Evolutionary conservation across 2,329 filamentous ascomycete species (phyloP).

Genomic region (Trichophyton schoenleinii): DNA sequence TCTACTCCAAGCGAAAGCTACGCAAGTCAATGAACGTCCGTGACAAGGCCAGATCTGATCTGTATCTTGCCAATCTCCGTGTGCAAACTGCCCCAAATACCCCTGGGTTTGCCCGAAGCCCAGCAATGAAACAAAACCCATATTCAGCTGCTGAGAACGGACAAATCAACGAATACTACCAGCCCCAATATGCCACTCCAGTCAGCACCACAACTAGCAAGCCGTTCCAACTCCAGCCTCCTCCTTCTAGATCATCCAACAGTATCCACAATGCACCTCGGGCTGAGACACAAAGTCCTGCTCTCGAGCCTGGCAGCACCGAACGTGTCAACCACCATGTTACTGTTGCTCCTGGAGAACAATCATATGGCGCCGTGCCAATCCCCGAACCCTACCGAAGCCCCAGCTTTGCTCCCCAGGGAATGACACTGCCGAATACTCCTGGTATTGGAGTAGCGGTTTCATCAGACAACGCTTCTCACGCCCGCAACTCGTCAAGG

Average conservation of each 20-base stretch:
- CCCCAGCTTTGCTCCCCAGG: conserved; percentile 27
- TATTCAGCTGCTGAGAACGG: conserved; percentile 43
- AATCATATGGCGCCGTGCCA: conserved; percentile 71
- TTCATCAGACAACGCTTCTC: background rate
- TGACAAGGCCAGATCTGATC: conserved; percentile 83
- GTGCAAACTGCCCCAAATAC: conserved; percentile 89
- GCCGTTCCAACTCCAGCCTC: conserved; percentile 77
- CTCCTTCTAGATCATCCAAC: conserved; percentile 49
- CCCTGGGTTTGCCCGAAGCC: conserved; percentile 67
- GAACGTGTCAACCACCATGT: conserved; percentile 51
- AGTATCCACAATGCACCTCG: conserved; percentile 61
- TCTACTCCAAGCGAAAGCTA: conserved; percentile 90
- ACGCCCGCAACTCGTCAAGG: background rate
- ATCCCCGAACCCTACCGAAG: conserved; percentile 72
- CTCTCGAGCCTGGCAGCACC: conserved; percentile 20
- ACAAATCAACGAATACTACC: conserved; percentile 22
- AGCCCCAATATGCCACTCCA: conserved; percentile 45
- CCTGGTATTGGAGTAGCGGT: background rate
- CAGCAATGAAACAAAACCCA: conserved; percentile 38
- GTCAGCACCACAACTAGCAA: conserved; percentile 34
- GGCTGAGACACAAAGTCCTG: conserved; percentile 18
- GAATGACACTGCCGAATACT: background rate
- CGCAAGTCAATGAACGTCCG: conserved; percentile 94
- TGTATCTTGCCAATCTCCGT: conserved; percentile 79
- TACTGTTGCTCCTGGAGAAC: conserved; percentile 62